Conservation (phyloP, 2,329 filamentous ascomycete species). For the Botrytis fragariae region DNA sequence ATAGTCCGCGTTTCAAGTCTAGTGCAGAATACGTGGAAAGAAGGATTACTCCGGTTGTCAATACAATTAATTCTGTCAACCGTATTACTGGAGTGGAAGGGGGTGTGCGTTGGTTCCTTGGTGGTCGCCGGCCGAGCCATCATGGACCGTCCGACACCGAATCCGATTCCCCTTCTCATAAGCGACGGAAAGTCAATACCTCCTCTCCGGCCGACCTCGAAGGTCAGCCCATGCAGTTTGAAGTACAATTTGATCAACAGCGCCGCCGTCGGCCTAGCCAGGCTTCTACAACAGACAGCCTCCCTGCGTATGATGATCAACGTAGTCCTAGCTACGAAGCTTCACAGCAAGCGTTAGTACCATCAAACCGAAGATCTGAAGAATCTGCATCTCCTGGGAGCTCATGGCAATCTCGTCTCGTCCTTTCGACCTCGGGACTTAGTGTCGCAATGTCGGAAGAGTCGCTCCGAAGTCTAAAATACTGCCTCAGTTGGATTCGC, state of each 20-base stretch:
- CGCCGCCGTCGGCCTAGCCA: slow-evolving; percentile 35
- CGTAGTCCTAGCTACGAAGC: slow-evolving; percentile 74
- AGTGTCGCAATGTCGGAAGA: slow-evolving; percentile 90
- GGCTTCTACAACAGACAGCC: slow-evolving; percentile 59
- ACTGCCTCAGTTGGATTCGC: slow-evolving; percentile 76
- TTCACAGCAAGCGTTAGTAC: slow-evolving; percentile 41
- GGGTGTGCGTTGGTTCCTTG: slow-evolving; percentile 80
- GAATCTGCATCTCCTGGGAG: slow-evolving; percentile 34
- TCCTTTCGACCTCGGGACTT: slow-evolving; percentile 87
- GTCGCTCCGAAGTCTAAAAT: slow-evolving; percentile 78
- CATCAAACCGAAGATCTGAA: slow-evolving; percentile 36
- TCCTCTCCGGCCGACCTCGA: slow-evolving; percentile 38
- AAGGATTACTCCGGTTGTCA: slow-evolving; percentile 81
- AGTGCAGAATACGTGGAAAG: slow-evolving; percentile 88
- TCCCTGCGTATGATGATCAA: slow-evolving; percentile 81
- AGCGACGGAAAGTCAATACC: slow-evolving; percentile 56
- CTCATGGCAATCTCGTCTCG: slow-evolving; percentile 77
- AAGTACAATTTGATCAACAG: slow-evolving; percentile 37
- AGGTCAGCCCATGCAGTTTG: slow-evolving; percentile 25
- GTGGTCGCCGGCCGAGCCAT: slow-evolving; percentile 44
- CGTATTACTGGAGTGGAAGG: slow-evolving; percentile 85
- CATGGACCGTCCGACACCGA: slow-evolving; percentile 46
- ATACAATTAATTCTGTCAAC: slow-evolving; percentile 80
- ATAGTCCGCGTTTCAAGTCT: slow-evolving; percentile 84
- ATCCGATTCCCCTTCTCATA: slow-evolving; percentile 49